These are phyloP conservation scores for Candida mattraensis DNA, from an alignment of 805 yeast genomes.

Conservation along the genomic window DNA sequence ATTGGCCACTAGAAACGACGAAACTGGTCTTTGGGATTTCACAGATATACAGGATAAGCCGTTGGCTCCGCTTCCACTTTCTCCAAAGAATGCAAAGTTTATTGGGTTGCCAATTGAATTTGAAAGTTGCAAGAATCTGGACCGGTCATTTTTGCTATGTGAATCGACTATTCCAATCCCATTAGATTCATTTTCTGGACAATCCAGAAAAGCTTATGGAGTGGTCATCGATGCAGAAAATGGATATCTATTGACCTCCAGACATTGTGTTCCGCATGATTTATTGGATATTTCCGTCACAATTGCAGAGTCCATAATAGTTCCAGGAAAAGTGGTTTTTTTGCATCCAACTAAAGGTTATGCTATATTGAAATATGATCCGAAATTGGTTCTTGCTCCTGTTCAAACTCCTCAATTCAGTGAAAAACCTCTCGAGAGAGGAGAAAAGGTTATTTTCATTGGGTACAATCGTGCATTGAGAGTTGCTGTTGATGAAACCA, in stretches of 20 bases:
- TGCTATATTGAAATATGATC: constrained; percentile 81
- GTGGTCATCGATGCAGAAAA: constrained; percentile 75
- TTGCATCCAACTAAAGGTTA: constrained; percentile 87
- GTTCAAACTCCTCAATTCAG: constrained; percentile 67
- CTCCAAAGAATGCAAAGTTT: constrained; percentile 66
- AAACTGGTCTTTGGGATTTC: constrained; percentile 58
- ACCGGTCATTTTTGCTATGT: constrained; percentile 72
- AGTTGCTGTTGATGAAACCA: constrained; percentile 70
- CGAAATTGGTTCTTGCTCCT: constrained; percentile 68
- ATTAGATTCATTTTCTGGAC: constrained; percentile 71
- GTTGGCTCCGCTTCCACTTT: constrained; percentile 49
- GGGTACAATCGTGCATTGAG: constrained; percentile 76
- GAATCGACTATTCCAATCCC: constrained; percentile 64
- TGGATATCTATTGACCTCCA: constrained; percentile 78
- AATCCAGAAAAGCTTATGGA: constrained; percentile 67
- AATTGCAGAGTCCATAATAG: constrained; percentile 80
- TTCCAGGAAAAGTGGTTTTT: constrained; percentile 79
- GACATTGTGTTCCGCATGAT: constrained; percentile 82
- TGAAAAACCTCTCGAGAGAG: constrained; percentile 58
- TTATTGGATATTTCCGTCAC: constrained; percentile 71
- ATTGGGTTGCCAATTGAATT: constrained; percentile 65
- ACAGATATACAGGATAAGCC: constrained; percentile 58
- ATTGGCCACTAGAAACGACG: constrained; percentile 60
- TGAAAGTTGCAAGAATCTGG: constrained; percentile 52
- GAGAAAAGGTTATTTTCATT: constrained; percentile 73